These are phyloP conservation scores for Hypoxylon sp. DNA, from an alignment of 2,329 filamentous ascomycete species.

Conservation along the genomic window DNA sequence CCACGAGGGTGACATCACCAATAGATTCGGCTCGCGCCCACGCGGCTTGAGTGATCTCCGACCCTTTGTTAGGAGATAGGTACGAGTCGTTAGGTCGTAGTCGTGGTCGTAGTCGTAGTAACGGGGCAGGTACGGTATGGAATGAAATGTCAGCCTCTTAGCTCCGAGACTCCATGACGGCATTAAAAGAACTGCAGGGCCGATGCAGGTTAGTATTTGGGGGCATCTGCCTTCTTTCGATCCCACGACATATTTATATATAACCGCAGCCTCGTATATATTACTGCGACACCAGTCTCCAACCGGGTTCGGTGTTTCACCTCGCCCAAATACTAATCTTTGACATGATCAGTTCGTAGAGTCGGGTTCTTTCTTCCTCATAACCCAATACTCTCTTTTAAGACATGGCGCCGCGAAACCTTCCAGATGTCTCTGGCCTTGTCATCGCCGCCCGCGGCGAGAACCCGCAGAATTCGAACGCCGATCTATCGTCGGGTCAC, in stretches of 20 bases:
- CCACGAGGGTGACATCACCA: constrained; percentile 5
- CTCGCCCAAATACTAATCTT: background rate
- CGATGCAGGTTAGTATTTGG: background rate
- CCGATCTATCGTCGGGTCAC: background rate
- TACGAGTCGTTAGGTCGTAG: background rate
- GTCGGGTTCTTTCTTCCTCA: background rate
- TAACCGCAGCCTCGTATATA: background rate
- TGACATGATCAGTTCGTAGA: background rate
- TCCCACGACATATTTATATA: background rate
- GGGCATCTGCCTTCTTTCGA: background rate
- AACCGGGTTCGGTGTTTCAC: too few relatives aligned
- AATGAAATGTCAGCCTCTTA: constrained; percentile 19
- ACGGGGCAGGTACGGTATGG: constrained; percentile 4
- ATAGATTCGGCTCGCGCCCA: background rate
- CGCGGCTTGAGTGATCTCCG: background rate
- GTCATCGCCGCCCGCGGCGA: constrained; percentile 27
- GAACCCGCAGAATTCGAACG: constrained; percentile 1
- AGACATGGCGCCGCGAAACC: constrained; percentile 16
- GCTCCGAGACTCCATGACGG: constrained; percentile 19
- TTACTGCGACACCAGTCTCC: background rate
- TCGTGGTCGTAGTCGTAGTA: background rate
- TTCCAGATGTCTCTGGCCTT: constrained; percentile 26
- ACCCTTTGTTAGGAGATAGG: background rate
- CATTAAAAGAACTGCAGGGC: constrained; percentile 5
- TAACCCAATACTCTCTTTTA: background rate